These are phyloP conservation scores for Neurospora terricola DNA, from an alignment of 495 filamentous ascomycete genomes.

Conservation along the genomic window DNA sequence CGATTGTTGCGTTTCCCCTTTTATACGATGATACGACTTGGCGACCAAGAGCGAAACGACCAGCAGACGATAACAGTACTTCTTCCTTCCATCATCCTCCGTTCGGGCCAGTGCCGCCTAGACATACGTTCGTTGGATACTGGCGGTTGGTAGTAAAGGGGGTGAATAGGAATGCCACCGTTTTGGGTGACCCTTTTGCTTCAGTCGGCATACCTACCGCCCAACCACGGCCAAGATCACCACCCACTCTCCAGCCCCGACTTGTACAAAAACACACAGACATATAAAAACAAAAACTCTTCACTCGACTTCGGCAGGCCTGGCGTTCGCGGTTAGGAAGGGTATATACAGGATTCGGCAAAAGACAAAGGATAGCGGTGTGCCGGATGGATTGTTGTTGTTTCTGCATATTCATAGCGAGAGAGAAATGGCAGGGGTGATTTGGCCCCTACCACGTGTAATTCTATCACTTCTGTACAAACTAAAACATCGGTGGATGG, in stretches of 20 bases:
- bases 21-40: not conserved
- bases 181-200: not conserved
- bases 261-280: not conserved
- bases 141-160: not conserved
- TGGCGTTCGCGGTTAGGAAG: slow-evolving; percentile 25
- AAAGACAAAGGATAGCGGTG: not conserved
- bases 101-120: not conserved
- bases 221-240: not conserved
- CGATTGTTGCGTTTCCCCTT: not conserved
- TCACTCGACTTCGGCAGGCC: slow-evolving; percentile 40
- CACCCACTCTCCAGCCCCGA: not conserved
- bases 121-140: not conserved
- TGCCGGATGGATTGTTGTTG: not conserved
- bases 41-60: not conserved
- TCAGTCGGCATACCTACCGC: too few species aligned
- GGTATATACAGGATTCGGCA: not conserved
- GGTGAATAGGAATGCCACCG: not conserved
- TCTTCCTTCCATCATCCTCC: not conserved
- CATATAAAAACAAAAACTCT: slow-evolving; percentile 14
- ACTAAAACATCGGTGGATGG: not conserved
- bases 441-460: not conserved
- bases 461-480: not conserved
- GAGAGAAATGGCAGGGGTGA: not conserved
- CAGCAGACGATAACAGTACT: not conserved
- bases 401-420: not conserved